A percentile compares a stretch with the other conserved stretches of the same genome.
These are phyloP conservation scores for Leishmania martiniquensis DNA, from an alignment of 208 protist species.

Conservation along the genomic window DNA sequence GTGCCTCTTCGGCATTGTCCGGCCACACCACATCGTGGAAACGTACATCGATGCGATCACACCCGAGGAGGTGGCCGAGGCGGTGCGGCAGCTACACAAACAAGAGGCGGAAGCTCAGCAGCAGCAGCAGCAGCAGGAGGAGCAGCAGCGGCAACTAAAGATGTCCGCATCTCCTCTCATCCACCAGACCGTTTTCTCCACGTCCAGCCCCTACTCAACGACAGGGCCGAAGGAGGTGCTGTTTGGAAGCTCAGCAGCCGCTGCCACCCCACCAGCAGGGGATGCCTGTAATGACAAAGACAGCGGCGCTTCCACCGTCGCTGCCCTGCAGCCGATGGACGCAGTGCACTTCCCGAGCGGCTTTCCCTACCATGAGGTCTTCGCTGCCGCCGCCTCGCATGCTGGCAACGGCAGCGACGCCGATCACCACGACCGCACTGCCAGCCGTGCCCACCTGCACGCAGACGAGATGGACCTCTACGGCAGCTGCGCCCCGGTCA, in stretches of 20 bases:
- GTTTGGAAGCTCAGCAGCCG: neutral
- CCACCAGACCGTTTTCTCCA: neutral
- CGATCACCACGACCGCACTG: neutral
- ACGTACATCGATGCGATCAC: slow-evolving; percentile 22
- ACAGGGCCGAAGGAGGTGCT: neutral
- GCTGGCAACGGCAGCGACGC: neutral
- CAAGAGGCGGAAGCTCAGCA: slow-evolving; percentile 3
- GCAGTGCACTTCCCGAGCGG: slow-evolving; percentile 16
- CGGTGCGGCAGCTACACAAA: slow-evolving; percentile 4
- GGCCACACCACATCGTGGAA: slow-evolving; percentile 14
- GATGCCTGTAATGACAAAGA: neutral
- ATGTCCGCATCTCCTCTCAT: neutral
- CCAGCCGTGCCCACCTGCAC: neutral
- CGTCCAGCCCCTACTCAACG: neutral
- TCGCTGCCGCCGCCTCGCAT: neutral
- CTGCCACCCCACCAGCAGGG: neutral
- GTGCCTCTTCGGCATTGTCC: slow-evolving; percentile 23
- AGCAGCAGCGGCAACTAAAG: slow-evolving; percentile 4
- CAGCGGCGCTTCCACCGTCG: neutral
- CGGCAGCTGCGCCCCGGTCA: neutral
- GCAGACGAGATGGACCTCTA: neutral
- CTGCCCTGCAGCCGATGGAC: slow-evolving; percentile 14
- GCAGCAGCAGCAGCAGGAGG: neutral
- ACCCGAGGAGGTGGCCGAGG: slow-evolving; percentile 17
- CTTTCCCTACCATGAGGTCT: slow-evolving; percentile 25